These are phyloP conservation scores for Scopulariopsis brevicaulis DNA, from an alignment of 2,329 filamentous ascomycete genomes.

Conservation along the genomic window DNA sequence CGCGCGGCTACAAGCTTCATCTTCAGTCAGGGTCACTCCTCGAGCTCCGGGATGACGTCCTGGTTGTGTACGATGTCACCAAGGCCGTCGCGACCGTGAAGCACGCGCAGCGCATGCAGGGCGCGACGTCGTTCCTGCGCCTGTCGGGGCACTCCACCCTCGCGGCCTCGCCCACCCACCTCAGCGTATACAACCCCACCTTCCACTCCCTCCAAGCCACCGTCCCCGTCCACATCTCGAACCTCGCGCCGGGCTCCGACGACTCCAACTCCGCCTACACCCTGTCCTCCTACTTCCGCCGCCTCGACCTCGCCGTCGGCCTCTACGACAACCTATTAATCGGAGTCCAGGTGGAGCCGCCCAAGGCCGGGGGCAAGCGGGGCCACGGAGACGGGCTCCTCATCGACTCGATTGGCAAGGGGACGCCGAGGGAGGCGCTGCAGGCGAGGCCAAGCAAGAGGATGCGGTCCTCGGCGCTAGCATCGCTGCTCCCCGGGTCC, in stretches of 20 bases:
- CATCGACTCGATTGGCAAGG: slow-evolving; percentile 64
- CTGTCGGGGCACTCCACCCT: slow-evolving; percentile 57
- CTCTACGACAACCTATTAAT: slow-evolving; percentile 53
- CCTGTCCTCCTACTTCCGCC: slow-evolving; percentile 51
- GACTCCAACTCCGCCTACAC: slow-evolving; percentile 22
- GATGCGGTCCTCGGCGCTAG: slow-evolving; percentile 14
- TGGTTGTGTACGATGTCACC: slow-evolving; percentile 54
- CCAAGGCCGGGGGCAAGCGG: slow-evolving; percentile 41
- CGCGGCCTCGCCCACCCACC: slow-evolving; percentile 41
- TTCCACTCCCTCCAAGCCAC: slow-evolving; percentile 51
- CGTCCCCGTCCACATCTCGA: slow-evolving; percentile 29
- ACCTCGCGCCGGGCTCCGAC: slow-evolving; percentile 15
- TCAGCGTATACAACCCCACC: slow-evolving; percentile 58
- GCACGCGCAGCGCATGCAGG: slow-evolving; percentile 38
- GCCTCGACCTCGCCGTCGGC: slow-evolving; percentile 54
- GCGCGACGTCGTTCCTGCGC: slow-evolving; percentile 50
- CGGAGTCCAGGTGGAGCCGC: slow-evolving; percentile 57
- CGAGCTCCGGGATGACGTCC: slow-evolving; percentile 37
- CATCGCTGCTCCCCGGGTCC: slow-evolving; percentile 32
- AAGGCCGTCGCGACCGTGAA: slow-evolving; percentile 49
- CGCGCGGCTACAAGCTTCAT: slow-evolving; percentile 41
- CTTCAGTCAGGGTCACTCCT: slow-evolving; percentile 52
- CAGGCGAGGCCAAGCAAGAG: background rate
- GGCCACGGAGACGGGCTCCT: slow-evolving; percentile 48
- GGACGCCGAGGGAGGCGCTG: slow-evolving; percentile 26